Base-by-base conservation (phyloP, 2,329 filamentous ascomycete genomes). In the Sporothrix globosa region DNA sequence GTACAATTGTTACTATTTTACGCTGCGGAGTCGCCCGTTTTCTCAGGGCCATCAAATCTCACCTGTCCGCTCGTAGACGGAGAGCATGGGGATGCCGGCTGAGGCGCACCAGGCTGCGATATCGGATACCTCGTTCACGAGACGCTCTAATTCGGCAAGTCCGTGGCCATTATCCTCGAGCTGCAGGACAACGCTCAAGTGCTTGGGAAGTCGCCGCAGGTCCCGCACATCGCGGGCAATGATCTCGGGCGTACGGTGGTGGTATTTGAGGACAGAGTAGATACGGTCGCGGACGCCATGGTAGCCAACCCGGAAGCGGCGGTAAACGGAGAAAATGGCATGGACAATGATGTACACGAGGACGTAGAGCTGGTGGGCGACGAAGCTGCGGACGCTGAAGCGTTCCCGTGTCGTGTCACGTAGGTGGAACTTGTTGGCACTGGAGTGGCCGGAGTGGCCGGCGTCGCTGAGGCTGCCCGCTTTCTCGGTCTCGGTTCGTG, bases 41-140 rank as follows among this genome's bases (percentile, higher is more conserved):
- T 24, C 6, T 53, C n/a, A 4, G 50, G 3, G 50, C 0, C n/a
- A 13, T 13, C 6, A 17, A 66, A 52, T 72, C 86, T 67, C 84
- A 96, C 94, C 95, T 73, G 90, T 96, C 80, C 89, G 91, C 81
- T 99, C 96, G 78, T 99, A 99, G 39, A 99, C 85, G 65, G 93
- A 97, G 74, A 99, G 83, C 79, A 90, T 88, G 14, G 92, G 90
- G 72, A 99, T 97, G 9, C 93, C 93, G 30, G 92, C 92, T 77
- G 93, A 93, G 39, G 93, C 90, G 78, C 92, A 96, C 96, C 96
- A 99, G 3, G 95, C 95, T 24, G 92, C 90, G 72, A 99, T 87
- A 79, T 99, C 96, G 53, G 94, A 91, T 17, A 93, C 91, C 81
- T 99, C 93, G 76, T 96, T 92, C 76, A 98, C 89, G 72, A 99